phyloP scores from a whole-genome alignment of 768 basidiomycete species.

The Pholiota molesta region DNA sequence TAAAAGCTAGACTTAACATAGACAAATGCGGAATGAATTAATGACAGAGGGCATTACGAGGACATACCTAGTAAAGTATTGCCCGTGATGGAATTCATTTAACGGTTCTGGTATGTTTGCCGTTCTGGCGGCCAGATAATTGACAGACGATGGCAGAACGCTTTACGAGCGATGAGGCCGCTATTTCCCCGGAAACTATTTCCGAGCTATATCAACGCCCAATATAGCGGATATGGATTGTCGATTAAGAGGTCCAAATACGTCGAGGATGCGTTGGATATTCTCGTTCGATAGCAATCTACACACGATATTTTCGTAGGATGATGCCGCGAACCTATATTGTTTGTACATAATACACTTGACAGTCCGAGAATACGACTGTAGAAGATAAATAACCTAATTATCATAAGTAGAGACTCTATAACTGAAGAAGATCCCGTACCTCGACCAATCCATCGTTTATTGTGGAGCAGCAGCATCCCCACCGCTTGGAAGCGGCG shows the following conservation, averaged over 20 bases:
- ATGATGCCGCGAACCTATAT: neutral
- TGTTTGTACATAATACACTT: neutral
- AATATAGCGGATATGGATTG: neutral
- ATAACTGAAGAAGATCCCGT: neutral
- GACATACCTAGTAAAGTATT: neutral
- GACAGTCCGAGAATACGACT: neutral
- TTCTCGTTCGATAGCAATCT: too few species aligned
- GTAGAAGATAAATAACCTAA: neutral
- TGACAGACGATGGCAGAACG: neutral
- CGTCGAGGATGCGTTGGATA: too few species aligned
- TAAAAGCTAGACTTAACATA: conserved; percentile 6
- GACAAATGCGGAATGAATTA: neutral
- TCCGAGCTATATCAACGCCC: neutral
- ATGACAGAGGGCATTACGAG: conserved; percentile 8
- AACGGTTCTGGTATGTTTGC: conserved; percentile 3
- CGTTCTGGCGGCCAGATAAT: neutral
- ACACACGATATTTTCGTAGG: neutral
- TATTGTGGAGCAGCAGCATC: neutral
- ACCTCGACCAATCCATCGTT: neutral
- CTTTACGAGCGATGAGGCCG: neutral
- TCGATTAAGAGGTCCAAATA: neutral
- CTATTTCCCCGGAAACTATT: neutral
- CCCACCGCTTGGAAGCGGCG: conserved; percentile 17
- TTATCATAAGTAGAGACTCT: neutral
- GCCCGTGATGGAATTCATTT: conserved; percentile 4